Evolutionary conservation across 1,284 basidiomycete genomes (phyloP), one percentile per base, ranked within the genome.

Genomic region (Jaminaea rosea): DNA sequence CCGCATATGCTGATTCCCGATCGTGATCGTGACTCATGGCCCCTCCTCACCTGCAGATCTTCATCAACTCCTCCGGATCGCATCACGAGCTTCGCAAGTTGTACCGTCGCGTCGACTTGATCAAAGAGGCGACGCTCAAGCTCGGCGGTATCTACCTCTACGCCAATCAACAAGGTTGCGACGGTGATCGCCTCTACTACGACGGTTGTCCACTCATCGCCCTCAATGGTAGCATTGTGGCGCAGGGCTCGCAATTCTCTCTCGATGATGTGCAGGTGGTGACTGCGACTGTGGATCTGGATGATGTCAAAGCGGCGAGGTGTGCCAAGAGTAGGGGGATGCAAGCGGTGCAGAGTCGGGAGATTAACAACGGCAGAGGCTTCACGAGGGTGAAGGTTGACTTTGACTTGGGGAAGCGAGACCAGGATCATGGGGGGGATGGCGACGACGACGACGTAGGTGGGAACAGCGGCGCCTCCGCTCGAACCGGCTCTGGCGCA

Each of bases 141-240:
- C 81, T 91, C 27, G 94, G 93, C 19, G 93, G 94, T 3, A 83
- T 97, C 47, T 98, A 98, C 75, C 81, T 99, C 7, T 99, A 98
- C 65, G 88, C 93, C 8, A 99, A 99, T 72, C 93, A 99, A 72
- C 92, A 96, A 79, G 93, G 94, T 4, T 99, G 94, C 72, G 93
- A 98, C 71, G 93, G 94, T 3, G 93, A 98, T 72, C 83, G 93
- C 24, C 79, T 97, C 1, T 98, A 98, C 79, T 98, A 97, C 73
- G 94, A 98, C 67, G 93, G 94, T 27, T 93, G 89, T 60, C 86
- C 89, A 17, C 83, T 98, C 80, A 96, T 98, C 63, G 90, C 88
- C 4, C 80, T 93, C 55, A 99, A 98, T 75, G 93, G 94, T 21
- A 80, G 80, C 41, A 83, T 98, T 56, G 80, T 98, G 24, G 91